phyloP scores from a whole-genome alignment of 2,329 filamentous ascomycete genomes.

The Microdochium trichocladiopsis region DNA sequence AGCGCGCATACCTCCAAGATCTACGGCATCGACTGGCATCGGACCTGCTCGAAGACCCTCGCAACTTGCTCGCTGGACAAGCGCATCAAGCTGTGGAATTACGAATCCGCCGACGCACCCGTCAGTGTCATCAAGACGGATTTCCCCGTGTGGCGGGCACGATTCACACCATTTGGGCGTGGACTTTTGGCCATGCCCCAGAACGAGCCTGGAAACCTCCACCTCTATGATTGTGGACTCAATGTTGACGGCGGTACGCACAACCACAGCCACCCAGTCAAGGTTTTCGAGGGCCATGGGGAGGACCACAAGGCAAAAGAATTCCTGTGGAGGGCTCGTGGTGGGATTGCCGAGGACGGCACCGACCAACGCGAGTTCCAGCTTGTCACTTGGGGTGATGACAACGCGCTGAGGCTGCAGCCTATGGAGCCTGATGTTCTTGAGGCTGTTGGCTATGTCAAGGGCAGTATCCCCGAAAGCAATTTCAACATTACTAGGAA shows the following conservation, averaged over 20 bases:
- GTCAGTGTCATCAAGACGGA: conserved; percentile 74
- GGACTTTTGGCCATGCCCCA: conserved; percentile 89
- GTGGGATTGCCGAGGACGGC: conserved; percentile 56
- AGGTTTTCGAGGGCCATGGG: conserved; percentile 54
- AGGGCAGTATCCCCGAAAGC: conserved; percentile 57
- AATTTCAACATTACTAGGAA: conserved; percentile 70
- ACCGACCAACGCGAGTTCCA: conserved; percentile 85
- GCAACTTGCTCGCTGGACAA: conserved; percentile 87
- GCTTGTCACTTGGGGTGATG: conserved; percentile 86
- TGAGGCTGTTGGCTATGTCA: conserved; percentile 64
- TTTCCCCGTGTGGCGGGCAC: conserved; percentile 85
- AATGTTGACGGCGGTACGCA: background rate
- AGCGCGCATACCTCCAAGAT: conserved; percentile 88
- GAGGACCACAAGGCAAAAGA: conserved; percentile 69
- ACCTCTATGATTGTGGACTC: conserved; percentile 61
- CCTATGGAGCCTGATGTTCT: conserved; percentile 60
- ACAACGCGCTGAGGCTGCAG: conserved; percentile 75
- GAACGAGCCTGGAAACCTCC: conserved; percentile 75
- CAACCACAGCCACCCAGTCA: conserved; percentile 34
- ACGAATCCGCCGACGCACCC: conserved; percentile 54
- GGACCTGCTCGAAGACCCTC: conserved; percentile 63
- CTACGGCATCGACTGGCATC: conserved; percentile 92
- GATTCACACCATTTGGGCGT: conserved; percentile 84
- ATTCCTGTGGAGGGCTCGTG: conserved; percentile 81
- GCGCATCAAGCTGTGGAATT: conserved; percentile 93